Evolutionary conservation across 441 rosid species (phyloP), one percentile per base, ranked within the genome.

Genomic region (Populus hybrid): DNA sequence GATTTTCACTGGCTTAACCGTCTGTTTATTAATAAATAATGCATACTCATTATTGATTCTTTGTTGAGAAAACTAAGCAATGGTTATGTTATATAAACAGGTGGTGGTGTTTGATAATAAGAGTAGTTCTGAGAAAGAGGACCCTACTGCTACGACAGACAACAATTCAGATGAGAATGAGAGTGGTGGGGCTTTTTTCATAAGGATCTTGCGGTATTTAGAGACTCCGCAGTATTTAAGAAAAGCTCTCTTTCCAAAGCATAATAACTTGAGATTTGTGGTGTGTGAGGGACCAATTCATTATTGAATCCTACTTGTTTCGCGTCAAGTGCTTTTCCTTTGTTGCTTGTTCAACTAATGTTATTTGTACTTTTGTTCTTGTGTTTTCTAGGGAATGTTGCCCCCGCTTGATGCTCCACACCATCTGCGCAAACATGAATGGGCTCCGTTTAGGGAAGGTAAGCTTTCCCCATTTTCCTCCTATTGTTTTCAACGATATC

Each of bases 341-440:
- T 20, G 28, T 24, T 65, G 35, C 38, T 35, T 57, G 14, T 8
- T 78, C 70, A 68, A 10, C 71, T 77, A 36, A 70, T 72, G 18
- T 6, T 67, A 36, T 42, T 42, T 30, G 38, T 57, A 10, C 24
- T 71, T 23, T 28, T 28, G 10, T 46, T 77, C 73, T 73, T 14
- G 30, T 77, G 28, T 63, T 63, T 21, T 10, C 28, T 3, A 94
- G 98, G 99, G 98, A 71, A 82, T 96, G 91, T 84, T 94, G 86
- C 99, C 98, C 12, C 98, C 98, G 9, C 92, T 96, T 82, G 98
- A 96, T 88, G 98, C 98, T 80, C 99, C 98, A 8, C 98, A 94
- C 81, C 98, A 96, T 88, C 68, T 96, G 79, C 98, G 98, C 77
- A 93, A 89, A 88, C 99, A 96, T 74, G 98, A 94, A 75, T 96